Evolutionary conservation across 352 stramenopile genomes (phyloP).

Genomic region (Pythium biforme): DNA sequence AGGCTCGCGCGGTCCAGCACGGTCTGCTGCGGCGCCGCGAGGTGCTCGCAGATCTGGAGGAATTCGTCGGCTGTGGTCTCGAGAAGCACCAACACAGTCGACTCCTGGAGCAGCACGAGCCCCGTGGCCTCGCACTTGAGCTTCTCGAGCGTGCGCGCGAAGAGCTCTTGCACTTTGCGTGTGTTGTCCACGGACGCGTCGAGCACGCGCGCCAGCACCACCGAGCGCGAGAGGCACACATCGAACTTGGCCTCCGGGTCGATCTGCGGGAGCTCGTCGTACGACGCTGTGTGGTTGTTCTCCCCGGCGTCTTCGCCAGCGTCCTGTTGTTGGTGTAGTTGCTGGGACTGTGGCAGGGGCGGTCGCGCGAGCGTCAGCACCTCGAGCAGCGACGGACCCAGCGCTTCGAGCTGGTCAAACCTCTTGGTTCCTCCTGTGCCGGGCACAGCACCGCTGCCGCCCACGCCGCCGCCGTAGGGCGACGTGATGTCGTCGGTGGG

Average conservation of each 20-base stretch:
- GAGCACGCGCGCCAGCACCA: conserved; percentile 38
- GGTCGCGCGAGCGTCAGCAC: conserved; percentile 45
- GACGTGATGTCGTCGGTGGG: background rate
- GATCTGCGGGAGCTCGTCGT: conserved; percentile 10
- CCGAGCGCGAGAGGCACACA: conserved; percentile 45
- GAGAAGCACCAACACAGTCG: conserved; percentile 51
- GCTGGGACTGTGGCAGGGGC: conserved; percentile 29
- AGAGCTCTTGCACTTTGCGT: conserved; percentile 63
- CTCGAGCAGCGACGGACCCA: conserved; percentile 52
- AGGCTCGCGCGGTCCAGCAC: conserved; percentile 44
- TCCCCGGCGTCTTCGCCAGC: conserved; percentile 28
- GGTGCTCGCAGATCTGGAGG: conserved; percentile 38
- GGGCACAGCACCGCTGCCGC: background rate
- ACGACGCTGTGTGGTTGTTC: conserved; percentile 15
- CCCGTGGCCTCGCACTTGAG: conserved; percentile 60
- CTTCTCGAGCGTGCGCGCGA: conserved; percentile 51
- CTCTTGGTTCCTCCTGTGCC: background rate
- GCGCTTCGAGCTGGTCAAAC: conserved; percentile 45
- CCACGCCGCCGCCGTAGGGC: background rate
- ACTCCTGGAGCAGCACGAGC: conserved; percentile 53
- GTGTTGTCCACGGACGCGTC: conserved; percentile 46
- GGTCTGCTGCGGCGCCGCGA: conserved; percentile 28
- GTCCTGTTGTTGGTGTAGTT: conserved; percentile 28
- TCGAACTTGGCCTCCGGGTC: conserved; percentile 35
- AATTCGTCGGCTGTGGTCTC: conserved; percentile 65